Evolutionary conservation across 352 stramenopile genomes (phyloP).

Genomic region (Pythium periplocum): DNA sequence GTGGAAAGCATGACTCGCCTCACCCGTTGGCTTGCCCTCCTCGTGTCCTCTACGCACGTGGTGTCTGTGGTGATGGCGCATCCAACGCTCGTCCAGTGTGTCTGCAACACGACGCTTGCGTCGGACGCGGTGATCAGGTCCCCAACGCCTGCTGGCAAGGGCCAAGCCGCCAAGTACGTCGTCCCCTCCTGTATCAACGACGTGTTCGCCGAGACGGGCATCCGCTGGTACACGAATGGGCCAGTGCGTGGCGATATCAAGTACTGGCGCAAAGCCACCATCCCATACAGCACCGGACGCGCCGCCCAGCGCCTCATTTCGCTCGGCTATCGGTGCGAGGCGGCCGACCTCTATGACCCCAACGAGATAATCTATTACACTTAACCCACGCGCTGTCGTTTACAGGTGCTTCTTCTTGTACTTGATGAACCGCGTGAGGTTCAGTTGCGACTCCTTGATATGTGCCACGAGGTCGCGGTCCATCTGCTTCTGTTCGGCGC

Average conservation of each 20-base stretch:
- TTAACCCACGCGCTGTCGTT: neutral
- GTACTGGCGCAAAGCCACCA: constrained; percentile 49
- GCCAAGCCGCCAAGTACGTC: constrained; percentile 46
- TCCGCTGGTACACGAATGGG: constrained; percentile 79
- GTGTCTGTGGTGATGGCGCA: constrained; percentile 16
- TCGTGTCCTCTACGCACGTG: neutral
- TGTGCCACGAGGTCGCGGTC: constrained; percentile 77
- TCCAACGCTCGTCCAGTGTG: constrained; percentile 66
- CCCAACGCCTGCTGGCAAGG: constrained; percentile 29
- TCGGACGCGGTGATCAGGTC: constrained; percentile 47
- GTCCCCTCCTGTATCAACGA: constrained; percentile 67
- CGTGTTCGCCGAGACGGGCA: constrained; percentile 73
- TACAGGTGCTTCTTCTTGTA: constrained; percentile 89
- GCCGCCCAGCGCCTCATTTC: constrained; percentile 58
- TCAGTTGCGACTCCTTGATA: constrained; percentile 83
- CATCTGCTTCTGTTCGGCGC: constrained; percentile 68
- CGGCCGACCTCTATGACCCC: constrained; percentile 64
- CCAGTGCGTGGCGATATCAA: constrained; percentile 42
- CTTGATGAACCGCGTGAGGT: constrained; percentile 88
- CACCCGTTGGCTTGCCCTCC: neutral
- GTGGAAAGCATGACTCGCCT: too few species aligned
- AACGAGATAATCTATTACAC: constrained; percentile 37
- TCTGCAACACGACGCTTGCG: constrained; percentile 66
- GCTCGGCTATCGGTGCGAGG: constrained; percentile 65
- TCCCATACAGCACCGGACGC: constrained; percentile 38